phyloP scores from a whole-genome alignment of 2,329 filamentous ascomycete species.

The Acrocalymma vagum region DNA sequence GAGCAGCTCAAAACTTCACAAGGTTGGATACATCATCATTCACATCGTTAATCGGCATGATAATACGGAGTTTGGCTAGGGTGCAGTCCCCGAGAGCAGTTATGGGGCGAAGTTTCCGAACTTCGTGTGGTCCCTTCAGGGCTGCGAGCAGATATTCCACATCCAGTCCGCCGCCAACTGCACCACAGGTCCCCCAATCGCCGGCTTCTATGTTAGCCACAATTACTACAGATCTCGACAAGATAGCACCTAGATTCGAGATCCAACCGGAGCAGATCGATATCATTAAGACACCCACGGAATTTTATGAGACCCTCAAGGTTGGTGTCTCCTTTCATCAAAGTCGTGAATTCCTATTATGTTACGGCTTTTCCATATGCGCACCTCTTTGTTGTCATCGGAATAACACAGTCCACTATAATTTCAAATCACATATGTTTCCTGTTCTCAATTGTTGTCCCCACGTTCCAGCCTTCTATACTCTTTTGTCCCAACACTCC shows the following conservation, averaged over 20 bases:
- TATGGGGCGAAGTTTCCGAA: constrained; percentile 24
- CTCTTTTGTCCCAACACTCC: constrained; percentile 4
- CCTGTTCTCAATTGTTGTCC: neutral
- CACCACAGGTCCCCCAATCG: constrained; percentile 50
- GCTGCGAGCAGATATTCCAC: constrained; percentile 43
- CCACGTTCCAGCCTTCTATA: neutral
- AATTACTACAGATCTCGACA: constrained; percentile 80
- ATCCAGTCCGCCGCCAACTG: constrained; percentile 34
- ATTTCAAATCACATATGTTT: too few species aligned
- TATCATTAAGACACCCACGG: constrained; percentile 80
- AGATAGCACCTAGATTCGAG: constrained; percentile 89
- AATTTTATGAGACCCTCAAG: constrained; percentile 93
- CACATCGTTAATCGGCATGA: constrained; percentile 32
- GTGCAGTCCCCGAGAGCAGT: constrained; percentile 27
- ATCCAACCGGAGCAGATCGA: constrained; percentile 81
- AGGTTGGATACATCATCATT: constrained; percentile 11
- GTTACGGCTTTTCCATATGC: neutral
- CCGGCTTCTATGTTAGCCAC: constrained; percentile 64
- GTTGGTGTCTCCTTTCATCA: constrained; percentile 55
- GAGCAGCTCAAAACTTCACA: constrained; percentile 38
- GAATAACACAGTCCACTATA: too few species aligned
- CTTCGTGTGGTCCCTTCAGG: constrained; percentile 21
- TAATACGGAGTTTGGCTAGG: constrained; percentile 41
- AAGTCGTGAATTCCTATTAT: neutral
- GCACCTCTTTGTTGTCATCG: neutral